Evolutionary conservation across 371 early-diverging fungal species (phyloP), one percentile per base, ranked within the genome.

Genomic region (Mortierella sp.): DNA sequence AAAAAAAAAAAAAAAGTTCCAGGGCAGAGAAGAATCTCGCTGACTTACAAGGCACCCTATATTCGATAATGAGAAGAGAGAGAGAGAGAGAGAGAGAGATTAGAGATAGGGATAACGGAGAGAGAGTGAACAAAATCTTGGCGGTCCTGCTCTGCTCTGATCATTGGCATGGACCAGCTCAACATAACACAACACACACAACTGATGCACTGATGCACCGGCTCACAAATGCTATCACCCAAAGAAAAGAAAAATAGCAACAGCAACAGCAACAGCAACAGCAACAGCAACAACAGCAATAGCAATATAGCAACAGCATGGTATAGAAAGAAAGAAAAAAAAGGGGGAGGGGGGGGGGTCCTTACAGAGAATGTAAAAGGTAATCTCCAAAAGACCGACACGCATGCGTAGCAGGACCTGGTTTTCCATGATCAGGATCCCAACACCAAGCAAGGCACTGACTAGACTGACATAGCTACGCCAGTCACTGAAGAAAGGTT

Each of bases 401-500:
- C 76, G 67, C 76, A 76, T 76, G 25, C 76, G 50, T 15, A 76
- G 37, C 57, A 76, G 62, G 68, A 76, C 72, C 45, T 76, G 76
- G 50, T 63, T 76, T 44, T 76, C 72, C 72, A 76, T 68, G 37
- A 76, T 46, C 30, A 76, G 56, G 16, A 76, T 67, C 4, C 76
- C 76, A 58, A 76, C 56, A 46, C 76, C 76, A 11, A 76, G 68
- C 7, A 76, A 9, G n/a, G 71, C 60, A 48, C 64, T 63, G 64
- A 61, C 64, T 14, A 76, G 57, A 56, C 62, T 64, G 59, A 60
- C 76, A 57, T 76, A 76, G 55, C 71, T 60, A 5, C 76, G 76
- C 76, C 76, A 76, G 72, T 76, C 76, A 47, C 68, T 51, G 58
- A 76, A 71, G 65, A 67, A 76, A n/a, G 76, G 76, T 30, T 76